phyloP scores from a whole-genome alignment of 73 alveolate species.

The Diophrys appendiculata region DNA sequence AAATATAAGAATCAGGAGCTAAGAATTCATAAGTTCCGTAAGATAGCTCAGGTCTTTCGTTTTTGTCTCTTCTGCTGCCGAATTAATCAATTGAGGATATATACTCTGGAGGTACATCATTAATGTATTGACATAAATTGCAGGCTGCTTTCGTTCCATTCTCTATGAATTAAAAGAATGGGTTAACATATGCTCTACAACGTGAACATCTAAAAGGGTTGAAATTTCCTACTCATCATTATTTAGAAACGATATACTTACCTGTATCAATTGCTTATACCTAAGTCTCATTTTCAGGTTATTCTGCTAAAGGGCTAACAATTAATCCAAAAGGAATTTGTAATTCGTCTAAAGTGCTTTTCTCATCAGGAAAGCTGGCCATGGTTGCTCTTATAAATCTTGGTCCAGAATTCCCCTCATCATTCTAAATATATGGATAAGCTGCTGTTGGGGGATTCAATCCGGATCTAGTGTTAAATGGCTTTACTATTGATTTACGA shows the following conservation, averaged over 20 bases:
- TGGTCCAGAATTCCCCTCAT: constrained; percentile 83
- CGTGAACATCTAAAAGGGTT: constrained; percentile 72
- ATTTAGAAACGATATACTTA: no score
- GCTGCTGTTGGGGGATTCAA: constrained; percentile 47
- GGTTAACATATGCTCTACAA: constrained; percentile 78
- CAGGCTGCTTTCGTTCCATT: constrained; percentile 66
- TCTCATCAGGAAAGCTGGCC: constrained; percentile 11
- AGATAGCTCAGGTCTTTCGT: constrained; percentile 64
- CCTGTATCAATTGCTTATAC: constrained; percentile 54
- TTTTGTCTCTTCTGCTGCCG: constrained; percentile 63
- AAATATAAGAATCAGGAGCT: constrained; percentile 63
- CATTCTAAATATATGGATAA: constrained; percentile 37
- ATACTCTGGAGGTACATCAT: constrained; percentile 61
- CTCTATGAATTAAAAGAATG: constrained; percentile 53
- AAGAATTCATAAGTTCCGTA: constrained; percentile 75
- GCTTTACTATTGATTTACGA: not conserved
- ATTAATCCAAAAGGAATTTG: constrained; percentile 46
- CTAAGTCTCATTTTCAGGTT: constrained; percentile 22
- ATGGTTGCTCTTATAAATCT: constrained; percentile 62
- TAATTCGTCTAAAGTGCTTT: not conserved
- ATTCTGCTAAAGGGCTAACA: constrained; percentile 50
- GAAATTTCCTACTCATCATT: constrained; percentile 29
- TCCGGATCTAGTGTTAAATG: constrained; percentile 7
- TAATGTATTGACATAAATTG: constrained; percentile 54
- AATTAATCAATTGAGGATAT: constrained; percentile 18